Evolutionary conservation across 257 asterid species (phyloP).

Genomic region (Lithospermum erythrorhizon): DNA sequence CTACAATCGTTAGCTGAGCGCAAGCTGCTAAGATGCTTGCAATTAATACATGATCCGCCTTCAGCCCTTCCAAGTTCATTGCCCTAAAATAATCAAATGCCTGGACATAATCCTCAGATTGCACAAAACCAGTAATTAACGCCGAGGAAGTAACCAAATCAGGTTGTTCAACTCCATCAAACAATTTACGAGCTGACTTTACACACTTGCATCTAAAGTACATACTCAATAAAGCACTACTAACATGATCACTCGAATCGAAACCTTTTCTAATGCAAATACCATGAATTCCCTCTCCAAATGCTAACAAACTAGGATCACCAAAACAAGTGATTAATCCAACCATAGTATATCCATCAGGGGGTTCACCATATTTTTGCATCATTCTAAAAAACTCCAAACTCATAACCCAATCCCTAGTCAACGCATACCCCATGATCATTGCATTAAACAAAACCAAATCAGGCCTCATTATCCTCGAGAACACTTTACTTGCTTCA

Average conservation of each 20-base stretch:
- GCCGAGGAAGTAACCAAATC: conserved; percentile 86
- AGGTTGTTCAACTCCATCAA: conserved; percentile 29
- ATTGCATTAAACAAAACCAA: conserved; percentile 71
- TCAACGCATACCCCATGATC: conserved; percentile 49
- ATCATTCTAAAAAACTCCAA: conserved; percentile 32
- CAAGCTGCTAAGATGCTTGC: conserved; percentile 47
- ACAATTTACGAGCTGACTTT: conserved; percentile 39
- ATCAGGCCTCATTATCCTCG: conserved; percentile 48
- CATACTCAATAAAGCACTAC: conserved; percentile 52
- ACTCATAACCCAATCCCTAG: conserved; percentile 36
- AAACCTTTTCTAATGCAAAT: conserved; percentile 45
- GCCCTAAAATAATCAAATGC: conserved; percentile 44
- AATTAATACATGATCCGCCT: conserved; percentile 38
- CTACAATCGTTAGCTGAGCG: conserved; percentile 34
- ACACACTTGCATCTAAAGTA: conserved; percentile 41
- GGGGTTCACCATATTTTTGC: conserved; percentile 34
- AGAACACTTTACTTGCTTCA: conserved; percentile 42
- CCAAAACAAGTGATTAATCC: conserved; percentile 36
- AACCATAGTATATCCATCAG: conserved; percentile 66
- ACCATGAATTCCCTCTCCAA: conserved; percentile 49
- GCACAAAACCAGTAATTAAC: conserved; percentile 50
- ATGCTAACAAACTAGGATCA: conserved; percentile 14
- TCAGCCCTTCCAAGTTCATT: conserved; percentile 26
- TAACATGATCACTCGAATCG: conserved; percentile 44
- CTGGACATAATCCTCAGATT: conserved; percentile 25